These are phyloP conservation scores for Paecilomyces dactylethromorphus DNA, from an alignment of 2,329 filamentous ascomycete species.

Conservation along the genomic window DNA sequence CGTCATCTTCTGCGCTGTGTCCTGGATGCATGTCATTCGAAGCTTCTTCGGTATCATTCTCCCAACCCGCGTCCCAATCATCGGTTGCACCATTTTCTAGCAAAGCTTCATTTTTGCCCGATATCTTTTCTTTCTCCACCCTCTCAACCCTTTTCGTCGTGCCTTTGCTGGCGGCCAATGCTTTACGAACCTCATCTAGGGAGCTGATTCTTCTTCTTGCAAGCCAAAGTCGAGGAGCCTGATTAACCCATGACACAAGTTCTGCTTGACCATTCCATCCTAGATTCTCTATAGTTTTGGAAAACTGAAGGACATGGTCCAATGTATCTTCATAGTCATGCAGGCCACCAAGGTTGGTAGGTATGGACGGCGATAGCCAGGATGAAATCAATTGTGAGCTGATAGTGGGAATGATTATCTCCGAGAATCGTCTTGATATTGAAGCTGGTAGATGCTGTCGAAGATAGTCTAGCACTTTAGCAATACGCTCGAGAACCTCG, in stretches of 20 bases:
- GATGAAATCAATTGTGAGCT: slow-evolving; percentile 60
- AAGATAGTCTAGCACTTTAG: slow-evolving; percentile 45
- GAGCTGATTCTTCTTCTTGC: slow-evolving; percentile 73
- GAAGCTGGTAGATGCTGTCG: slow-evolving; percentile 43
- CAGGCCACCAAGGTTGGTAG: slow-evolving; percentile 66
- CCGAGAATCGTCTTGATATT: slow-evolving; percentile 52
- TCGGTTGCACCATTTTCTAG: slow-evolving; percentile 46
- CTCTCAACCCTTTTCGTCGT: slow-evolving; percentile 67
- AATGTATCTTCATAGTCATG: slow-evolving; percentile 64
- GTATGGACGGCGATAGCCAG: slow-evolving; percentile 73
- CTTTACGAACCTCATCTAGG: slow-evolving; percentile 65
- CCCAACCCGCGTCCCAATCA: slow-evolving; percentile 79
- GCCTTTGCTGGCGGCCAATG: slow-evolving; percentile 62
- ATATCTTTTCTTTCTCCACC: slow-evolving; percentile 75
- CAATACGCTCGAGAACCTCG: slow-evolving; percentile 38
- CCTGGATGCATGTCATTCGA: slow-evolving; percentile 10
- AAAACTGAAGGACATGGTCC: slow-evolving; percentile 59
- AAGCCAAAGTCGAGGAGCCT: slow-evolving; percentile 78
- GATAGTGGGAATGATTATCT: slow-evolving; percentile 63
- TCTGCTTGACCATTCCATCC: slow-evolving; percentile 57
- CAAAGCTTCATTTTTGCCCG: slow-evolving; percentile 61
- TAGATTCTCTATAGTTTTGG: slow-evolving; percentile 53
- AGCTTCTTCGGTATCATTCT: slow-evolving; percentile 54
- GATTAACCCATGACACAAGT: slow-evolving; percentile 72
- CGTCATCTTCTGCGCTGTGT: slow-evolving; percentile 28